Base-by-base conservation (phyloP, 1,284 basidiomycete genomes). In the Pterulicium gracile region DNA sequence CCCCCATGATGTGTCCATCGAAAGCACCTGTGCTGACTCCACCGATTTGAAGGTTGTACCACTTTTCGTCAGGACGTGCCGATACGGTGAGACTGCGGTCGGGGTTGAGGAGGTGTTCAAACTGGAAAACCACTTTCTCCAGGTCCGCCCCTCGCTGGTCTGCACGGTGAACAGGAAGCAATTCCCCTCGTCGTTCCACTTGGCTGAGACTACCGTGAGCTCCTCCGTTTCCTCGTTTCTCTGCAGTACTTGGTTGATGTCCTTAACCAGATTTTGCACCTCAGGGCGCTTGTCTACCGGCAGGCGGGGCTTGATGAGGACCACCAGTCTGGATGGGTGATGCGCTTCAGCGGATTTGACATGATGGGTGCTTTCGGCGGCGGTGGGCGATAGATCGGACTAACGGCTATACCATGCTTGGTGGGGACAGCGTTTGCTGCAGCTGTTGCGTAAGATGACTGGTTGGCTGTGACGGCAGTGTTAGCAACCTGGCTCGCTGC, bases 41-140 rank as follows among this genome's bases (percentile, higher is more conserved):
- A 34, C 58, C 49, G 3, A 61, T 44, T 42, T 57, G 55, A 1
- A 60, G 48, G 22, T 59, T 58, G 23, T 27, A 52, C 58, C 58
- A 60, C 24, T 51, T 48, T 20, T 48, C 52, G 46, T 61, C 59
- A 32, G 27, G 27, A n/a, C 27, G 27, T 35, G 48, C 52, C 17
- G 47, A 42, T 4, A 50, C 20, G 1, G 19, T 47, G 3, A 45
- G 42, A 2, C 27, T 19, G 3, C 36, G 22, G 1, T 35, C 50
- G 12, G 23, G 24, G 14, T 47, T 34, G 32, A 58, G 48, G 2
- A 47, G 4, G 47, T 50, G 47, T 2, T 46, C 24, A 44, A 61
- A 47, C 0, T 34, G 41, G 7, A 47, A 2, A 1, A 43, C 43
- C 36, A 42, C 45, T 23, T 47, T 40, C 3, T 51, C 3, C 2